These are phyloP conservation scores for Microbotryum violaceum DNA, from an alignment of 1,284 basidiomycete species.

Conservation along the genomic window DNA sequence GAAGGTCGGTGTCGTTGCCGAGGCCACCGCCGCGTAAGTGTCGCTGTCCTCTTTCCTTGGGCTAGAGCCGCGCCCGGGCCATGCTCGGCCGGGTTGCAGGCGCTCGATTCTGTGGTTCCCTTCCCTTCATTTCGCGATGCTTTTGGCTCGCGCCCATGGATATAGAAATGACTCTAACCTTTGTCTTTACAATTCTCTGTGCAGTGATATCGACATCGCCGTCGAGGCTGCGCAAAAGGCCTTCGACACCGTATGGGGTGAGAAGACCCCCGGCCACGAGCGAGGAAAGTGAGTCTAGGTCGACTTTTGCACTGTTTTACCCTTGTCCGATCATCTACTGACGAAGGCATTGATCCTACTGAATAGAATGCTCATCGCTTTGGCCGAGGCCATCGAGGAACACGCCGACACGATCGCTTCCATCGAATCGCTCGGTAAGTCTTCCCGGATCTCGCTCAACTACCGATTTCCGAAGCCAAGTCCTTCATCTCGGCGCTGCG, in stretches of 20 bases:
- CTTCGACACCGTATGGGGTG: constrained; percentile 65
- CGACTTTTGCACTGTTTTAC: neutral
- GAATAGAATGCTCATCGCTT: constrained; percentile 52
- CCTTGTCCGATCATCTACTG: neutral
- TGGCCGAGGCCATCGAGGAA: constrained; percentile 66
- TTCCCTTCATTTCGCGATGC: neutral
- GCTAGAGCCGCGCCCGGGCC: constrained; percentile 9
- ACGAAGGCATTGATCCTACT: neutral
- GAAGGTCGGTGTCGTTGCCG: constrained; percentile 58
- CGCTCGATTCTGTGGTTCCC: neutral
- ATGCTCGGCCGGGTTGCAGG: constrained; percentile 2
- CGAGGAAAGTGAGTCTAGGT: constrained; percentile 53
- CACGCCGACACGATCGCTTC: constrained; percentile 65
- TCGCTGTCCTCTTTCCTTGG: neutral
- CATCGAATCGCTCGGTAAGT: constrained; percentile 53
- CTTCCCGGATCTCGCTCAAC: neutral
- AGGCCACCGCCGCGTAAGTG: constrained; percentile 45
- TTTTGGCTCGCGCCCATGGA: neutral
- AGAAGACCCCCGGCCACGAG: constrained; percentile 58
- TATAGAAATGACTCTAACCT: neutral
- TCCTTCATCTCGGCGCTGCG: no score
- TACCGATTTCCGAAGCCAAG: no score
- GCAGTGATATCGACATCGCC: constrained; percentile 62
- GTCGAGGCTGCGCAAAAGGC: constrained; percentile 70
- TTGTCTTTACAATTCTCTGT: neutral